These are phyloP conservation scores for Phylloporus rhodoxanthus DNA, from an alignment of 768 basidiomycete species.

Conservation along the genomic window DNA sequence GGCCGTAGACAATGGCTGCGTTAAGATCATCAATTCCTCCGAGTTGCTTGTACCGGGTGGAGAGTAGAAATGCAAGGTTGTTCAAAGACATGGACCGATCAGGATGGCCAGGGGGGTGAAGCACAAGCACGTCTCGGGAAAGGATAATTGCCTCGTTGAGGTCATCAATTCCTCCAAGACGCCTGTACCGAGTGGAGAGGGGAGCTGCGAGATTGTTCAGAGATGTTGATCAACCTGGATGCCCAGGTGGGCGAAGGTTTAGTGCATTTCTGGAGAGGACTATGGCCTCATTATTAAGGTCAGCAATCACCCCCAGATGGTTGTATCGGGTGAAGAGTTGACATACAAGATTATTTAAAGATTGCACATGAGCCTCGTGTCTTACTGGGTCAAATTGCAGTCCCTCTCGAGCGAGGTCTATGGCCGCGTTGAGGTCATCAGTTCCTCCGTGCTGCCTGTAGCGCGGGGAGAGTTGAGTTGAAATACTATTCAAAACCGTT, in stretches of 20 bases:
- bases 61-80: not conserved
- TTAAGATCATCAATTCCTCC: no score
- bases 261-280: not conserved
- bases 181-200: conserved; percentile 5
- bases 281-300: not conserved
- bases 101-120: not conserved
- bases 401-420: no score
- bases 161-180: not conserved
- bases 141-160: conserved; percentile 7
- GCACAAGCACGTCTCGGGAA: not conserved
- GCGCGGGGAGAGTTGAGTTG: no score
- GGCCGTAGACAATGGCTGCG: no score
- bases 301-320: not conserved
- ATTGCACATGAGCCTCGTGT: no score
- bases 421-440: not conserved
- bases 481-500: not conserved
- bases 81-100: not conserved
- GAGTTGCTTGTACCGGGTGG: no score
- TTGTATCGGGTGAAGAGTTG: not conserved
- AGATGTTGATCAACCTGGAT: not conserved
- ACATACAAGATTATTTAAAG: not conserved
- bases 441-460: not conserved
- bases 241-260: not conserved
- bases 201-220: not conserved
- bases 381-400: no score